Evolutionary conservation across 2,329 filamentous ascomycete species (phyloP).

Genomic region (Aspergillus sp.): DNA sequence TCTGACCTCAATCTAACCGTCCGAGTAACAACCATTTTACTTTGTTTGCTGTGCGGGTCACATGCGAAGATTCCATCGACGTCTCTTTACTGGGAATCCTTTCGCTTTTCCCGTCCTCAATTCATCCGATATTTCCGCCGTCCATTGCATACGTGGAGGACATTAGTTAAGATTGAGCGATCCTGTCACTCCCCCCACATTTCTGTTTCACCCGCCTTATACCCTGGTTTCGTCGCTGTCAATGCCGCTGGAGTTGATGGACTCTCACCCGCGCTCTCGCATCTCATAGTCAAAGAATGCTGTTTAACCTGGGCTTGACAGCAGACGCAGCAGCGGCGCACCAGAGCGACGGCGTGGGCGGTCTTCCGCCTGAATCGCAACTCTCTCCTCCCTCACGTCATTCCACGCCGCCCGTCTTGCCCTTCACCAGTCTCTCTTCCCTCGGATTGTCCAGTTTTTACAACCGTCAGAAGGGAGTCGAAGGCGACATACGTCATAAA

Average conservation of each 20-base stretch:
- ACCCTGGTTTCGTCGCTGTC: conserved; percentile 6
- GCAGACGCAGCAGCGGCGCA: conserved; percentile 45
- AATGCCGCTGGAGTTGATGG: conserved; percentile 12
- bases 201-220: not conserved
- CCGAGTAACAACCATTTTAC: not conserved
- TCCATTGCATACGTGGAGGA: not conserved
- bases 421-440: conserved; percentile 23
- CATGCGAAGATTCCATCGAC: not conserved
- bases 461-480: conserved; percentile 16
- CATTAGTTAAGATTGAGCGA: not conserved
- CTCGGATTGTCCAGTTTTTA: conserved; percentile 22
- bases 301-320: conserved; percentile 42
- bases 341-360: conserved; percentile 29
- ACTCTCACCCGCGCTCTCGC: conserved; percentile 9
- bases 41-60: conserved; percentile 1
- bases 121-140: not conserved
- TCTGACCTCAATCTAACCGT: not conserved
- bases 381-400: conserved; percentile 12
- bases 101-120: not conserved
- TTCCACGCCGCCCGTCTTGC: conserved; percentile 19
- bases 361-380: conserved; percentile 20
- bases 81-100: not conserved
- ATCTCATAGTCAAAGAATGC: conserved; percentile 31
- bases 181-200: not conserved
- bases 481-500: conserved; percentile 15